Evolutionary conservation across 2,329 filamentous ascomycete genomes (phyloP).

Genomic region (Byssochlamys sp.): DNA sequence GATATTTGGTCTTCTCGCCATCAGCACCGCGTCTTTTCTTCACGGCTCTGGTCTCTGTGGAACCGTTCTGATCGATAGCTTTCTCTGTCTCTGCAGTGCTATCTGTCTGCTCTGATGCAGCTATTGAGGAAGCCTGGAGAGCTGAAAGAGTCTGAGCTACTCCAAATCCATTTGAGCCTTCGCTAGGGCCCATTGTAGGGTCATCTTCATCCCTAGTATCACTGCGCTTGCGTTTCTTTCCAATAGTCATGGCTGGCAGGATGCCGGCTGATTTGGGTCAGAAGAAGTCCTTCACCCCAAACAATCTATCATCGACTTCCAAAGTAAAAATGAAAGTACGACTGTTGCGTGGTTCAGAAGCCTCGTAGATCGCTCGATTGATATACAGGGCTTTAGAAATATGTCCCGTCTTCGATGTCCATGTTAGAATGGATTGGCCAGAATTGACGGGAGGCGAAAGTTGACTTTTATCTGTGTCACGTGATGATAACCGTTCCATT

Average conservation of each 20-base stretch:
- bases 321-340: neutral
- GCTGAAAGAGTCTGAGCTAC: conserved; percentile 24
- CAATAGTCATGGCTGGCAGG: conserved; percentile 12
- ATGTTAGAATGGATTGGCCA: neutral
- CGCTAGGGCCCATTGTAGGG: conserved; percentile 8
- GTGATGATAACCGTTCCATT: neutral
- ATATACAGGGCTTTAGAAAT: neutral
- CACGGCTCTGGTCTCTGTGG: conserved; percentile 3
- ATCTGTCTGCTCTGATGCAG: conserved; percentile 5
- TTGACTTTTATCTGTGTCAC: neutral
- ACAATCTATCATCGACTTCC: neutral
- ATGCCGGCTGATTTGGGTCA: neutral
- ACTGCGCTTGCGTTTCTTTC: conserved; percentile 26
- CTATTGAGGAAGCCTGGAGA: conserved; percentile 15
- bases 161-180: conserved; percentile 15
- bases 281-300: neutral
- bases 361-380: neutral
- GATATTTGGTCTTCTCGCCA: conserved; percentile 41
- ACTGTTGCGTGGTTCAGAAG: neutral
- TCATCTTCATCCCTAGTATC: conserved; percentile 14
- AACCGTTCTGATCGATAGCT: neutral
- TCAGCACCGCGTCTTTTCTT: conserved; percentile 27
- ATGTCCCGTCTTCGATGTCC: neutral
- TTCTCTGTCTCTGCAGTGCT: conserved; percentile 1
- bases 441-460: neutral